These are phyloP conservation scores for Neopestalotiopsis sp. DNA, from an alignment of 2,329 filamentous ascomycete species.

Conservation along the genomic window DNA sequence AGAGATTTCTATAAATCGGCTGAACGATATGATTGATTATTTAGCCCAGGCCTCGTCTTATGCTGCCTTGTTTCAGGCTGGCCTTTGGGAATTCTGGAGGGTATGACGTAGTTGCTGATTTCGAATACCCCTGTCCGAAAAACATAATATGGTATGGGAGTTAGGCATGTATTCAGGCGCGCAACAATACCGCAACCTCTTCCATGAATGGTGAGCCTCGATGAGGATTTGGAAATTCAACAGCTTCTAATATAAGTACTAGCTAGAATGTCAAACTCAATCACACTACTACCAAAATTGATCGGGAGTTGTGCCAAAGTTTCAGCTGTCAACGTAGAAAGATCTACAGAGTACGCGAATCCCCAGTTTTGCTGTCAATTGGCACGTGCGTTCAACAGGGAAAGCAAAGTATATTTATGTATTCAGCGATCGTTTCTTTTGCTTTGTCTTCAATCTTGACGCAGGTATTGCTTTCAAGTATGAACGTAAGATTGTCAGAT, in stretches of 20 bases:
- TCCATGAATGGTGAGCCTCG: too few relatives aligned
- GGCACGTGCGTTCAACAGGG: neutral
- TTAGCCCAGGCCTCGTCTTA: too few relatives aligned
- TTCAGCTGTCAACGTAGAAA: neutral
- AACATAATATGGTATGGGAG: neutral
- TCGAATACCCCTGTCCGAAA: neutral
- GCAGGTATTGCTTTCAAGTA: too few relatives aligned
- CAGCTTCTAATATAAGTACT: neutral
- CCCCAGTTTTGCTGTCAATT: slow-evolving; percentile 7
- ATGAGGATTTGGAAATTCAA: too few relatives aligned
- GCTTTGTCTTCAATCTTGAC: neutral
- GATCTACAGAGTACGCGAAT: neutral
- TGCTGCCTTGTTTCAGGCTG: neutral
- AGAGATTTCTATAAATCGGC: neutral
- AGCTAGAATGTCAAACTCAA: neutral
- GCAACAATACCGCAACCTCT: too few relatives aligned
- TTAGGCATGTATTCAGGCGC: neutral
- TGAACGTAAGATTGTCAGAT: too few relatives aligned
- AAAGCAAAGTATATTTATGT: neutral
- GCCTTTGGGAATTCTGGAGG: neutral
- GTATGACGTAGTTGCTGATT: neutral
- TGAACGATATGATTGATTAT: too few relatives aligned
- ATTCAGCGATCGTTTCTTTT: neutral
- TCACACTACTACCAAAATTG: neutral
- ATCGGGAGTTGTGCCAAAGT: too few relatives aligned